Evolutionary conservation across 768 basidiomycete species (phyloP).

Genomic region (Trametes meyenii): DNA sequence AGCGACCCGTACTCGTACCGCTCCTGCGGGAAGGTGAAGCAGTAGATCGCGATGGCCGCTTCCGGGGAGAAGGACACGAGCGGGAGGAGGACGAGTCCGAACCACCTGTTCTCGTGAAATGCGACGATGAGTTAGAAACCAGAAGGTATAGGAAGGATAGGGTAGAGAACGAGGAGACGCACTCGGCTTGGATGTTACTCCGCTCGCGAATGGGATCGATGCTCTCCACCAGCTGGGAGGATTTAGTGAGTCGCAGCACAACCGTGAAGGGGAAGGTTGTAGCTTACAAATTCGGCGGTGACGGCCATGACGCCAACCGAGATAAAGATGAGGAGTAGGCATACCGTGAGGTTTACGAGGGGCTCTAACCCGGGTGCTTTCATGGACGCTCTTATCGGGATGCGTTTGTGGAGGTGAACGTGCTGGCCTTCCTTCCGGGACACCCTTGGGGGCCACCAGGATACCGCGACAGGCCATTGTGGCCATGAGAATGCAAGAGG

Average conservation of each 20-base stretch:
- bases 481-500: slow-evolving; percentile 38
- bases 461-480: not conserved
- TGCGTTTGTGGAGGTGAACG: slow-evolving; percentile 35
- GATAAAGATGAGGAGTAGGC: slow-evolving; percentile 51
- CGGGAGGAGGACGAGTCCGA: slow-evolving; percentile 72
- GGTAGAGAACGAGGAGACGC: slow-evolving; percentile 27
- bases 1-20: slow-evolving; percentile 40
- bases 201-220: slow-evolving; percentile 54
- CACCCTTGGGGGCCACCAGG: no score
- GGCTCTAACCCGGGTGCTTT: slow-evolving; percentile 38
- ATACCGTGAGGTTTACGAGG: slow-evolving; percentile 53
- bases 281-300: slow-evolving; percentile 70
- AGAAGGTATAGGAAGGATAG: not conserved
- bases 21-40: slow-evolving; percentile 52
- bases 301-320: slow-evolving; percentile 64
- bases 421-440: slow-evolving; percentile 33
- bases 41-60: slow-evolving; percentile 58
- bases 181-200: slow-evolving; percentile 55
- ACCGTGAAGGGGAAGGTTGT: not conserved
- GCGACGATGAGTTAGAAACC: not conserved
- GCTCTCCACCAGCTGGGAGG: slow-evolving; percentile 60
- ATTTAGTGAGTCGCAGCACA: not conserved
- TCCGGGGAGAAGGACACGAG: slow-evolving; percentile 74
- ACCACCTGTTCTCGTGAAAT: slow-evolving; percentile 52
- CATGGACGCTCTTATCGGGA: slow-evolving; percentile 12